Conservation (phyloP, 1,139 yeast genomes). For the Kurtzmaniella quercitrusa region DNA sequence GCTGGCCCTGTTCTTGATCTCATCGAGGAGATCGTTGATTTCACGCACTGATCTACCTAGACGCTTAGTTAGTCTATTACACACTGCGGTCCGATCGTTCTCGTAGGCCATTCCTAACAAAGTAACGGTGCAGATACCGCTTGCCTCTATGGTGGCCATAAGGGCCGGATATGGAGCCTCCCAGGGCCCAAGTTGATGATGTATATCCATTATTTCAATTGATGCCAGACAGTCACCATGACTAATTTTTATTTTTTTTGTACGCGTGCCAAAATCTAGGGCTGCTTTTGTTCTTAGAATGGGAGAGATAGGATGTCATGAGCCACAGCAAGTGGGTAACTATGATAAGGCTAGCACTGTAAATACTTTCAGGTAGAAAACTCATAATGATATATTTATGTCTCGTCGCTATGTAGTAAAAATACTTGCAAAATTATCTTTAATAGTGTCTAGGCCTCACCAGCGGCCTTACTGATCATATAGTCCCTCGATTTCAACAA, state of each 20-base stretch:
- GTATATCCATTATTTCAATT: conserved; percentile 6
- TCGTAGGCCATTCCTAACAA: conserved; percentile 14
- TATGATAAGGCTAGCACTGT: too few species aligned
- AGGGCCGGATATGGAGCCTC: conserved; percentile 14
- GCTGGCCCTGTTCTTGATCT: conserved; percentile 18
- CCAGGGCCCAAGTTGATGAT: conserved; percentile 9
- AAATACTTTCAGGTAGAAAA: too few species aligned
- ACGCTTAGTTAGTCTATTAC: conserved; percentile 31
- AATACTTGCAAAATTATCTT: too few species aligned
- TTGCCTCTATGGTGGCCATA: conserved; percentile 10
- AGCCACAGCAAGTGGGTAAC: too few species aligned
- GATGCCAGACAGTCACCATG: neutral
- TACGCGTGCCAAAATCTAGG: neutral
- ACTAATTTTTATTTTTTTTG: neutral
- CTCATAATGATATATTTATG: too few species aligned
- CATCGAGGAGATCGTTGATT: conserved; percentile 35
- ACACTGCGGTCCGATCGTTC: conserved; percentile 10
- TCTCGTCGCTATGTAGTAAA: too few species aligned
- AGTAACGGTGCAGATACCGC: conserved; percentile 24
- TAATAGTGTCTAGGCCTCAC: neutral
- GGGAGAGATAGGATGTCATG: conserved; percentile 9
- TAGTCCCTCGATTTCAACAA: conserved; percentile 22
- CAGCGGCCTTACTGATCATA: conserved; percentile 15
- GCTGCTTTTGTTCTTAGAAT: conserved; percentile 3
- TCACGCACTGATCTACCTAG: conserved; percentile 48